Conservation (phyloP, 345 rosid genomes). For the Durio zibethinus region DNA sequence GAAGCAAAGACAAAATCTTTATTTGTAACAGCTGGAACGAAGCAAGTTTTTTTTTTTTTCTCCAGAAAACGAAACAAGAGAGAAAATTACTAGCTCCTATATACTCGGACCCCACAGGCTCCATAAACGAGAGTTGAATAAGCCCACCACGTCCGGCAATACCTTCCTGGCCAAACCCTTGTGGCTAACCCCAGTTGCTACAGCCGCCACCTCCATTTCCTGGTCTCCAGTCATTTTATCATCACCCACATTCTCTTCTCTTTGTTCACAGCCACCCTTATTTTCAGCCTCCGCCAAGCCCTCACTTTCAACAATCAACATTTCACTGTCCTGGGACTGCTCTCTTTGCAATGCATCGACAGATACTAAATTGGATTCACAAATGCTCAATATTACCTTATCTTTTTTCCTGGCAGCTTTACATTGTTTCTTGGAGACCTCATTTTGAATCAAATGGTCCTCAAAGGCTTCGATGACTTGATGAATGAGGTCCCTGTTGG, state of each 20-base stretch:
- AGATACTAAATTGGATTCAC: background rate
- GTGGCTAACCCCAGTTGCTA: constrained; percentile 6
- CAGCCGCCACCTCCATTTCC: constrained; percentile 21
- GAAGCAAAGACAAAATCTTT: background rate
- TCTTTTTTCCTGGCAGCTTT: constrained; percentile 6
- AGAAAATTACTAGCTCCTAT: background rate
- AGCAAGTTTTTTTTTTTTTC: background rate
- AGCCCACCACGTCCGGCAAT: constrained; percentile 28
- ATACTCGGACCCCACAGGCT: constrained; percentile 26
- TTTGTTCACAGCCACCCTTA: background rate
- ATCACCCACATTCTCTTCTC: background rate
- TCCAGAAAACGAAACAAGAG: background rate
- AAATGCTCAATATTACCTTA: background rate
- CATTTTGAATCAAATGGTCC: constrained; percentile 34
- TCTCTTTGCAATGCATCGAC: background rate
- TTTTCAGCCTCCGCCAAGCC: background rate
- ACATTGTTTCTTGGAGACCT: constrained; percentile 6
- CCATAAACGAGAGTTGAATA: constrained; percentile 34
- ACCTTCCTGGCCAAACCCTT: constrained; percentile 36
- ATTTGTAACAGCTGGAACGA: background rate
- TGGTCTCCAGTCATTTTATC: background rate
- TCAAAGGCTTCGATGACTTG: constrained; percentile 71
- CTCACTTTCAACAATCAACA: background rate
- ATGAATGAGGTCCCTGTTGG: constrained; percentile 68
- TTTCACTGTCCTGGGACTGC: background rate